phyloP scores from a whole-genome alignment of 805 yeast species.

The Candida germanica region DNA sequence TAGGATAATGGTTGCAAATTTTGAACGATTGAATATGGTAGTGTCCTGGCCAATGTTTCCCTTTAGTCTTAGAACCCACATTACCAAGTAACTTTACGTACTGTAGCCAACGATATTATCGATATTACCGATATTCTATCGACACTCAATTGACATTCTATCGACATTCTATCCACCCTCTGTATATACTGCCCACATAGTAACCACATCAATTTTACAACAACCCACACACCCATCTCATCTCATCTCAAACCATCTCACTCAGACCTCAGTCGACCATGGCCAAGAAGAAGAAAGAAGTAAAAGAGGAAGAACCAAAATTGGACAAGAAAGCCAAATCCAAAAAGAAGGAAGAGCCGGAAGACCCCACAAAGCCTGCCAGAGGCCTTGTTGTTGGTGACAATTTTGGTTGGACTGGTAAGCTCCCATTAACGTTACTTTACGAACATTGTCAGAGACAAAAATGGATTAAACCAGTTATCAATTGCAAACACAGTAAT shows the following conservation, averaged over 20 bases:
- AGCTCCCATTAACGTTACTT: conserved; percentile 79
- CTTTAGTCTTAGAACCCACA: too few relatives aligned
- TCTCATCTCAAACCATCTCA: too few relatives aligned
- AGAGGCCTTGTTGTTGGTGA: conserved; percentile 47
- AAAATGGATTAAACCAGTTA: conserved; percentile 85
- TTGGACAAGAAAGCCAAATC: background rate
- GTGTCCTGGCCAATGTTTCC: too few relatives aligned
- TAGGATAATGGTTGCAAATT: too few relatives aligned
- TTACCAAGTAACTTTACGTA: too few relatives aligned
- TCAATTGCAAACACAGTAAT: conserved; percentile 54
- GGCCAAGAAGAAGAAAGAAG: conserved; percentile 11
- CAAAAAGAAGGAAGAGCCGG: background rate
- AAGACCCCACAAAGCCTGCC: conserved; percentile 25
- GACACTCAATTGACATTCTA: too few relatives aligned
- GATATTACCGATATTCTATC: too few relatives aligned
- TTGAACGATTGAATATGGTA: too few relatives aligned
- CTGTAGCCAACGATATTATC: too few relatives aligned
- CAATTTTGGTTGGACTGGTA: conserved; percentile 89
- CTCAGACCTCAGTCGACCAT: conserved; percentile 2
- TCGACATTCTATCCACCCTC: too few relatives aligned
- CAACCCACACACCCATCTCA: background rate
- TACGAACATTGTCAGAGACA: conserved; percentile 85
- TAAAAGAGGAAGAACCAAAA: background rate
- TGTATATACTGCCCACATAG: too few relatives aligned
- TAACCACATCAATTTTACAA: too few relatives aligned